Evolutionary conservation across 495 filamentous ascomycete genomes (phyloP).

Genomic region (Penicillium waksmanii): DNA sequence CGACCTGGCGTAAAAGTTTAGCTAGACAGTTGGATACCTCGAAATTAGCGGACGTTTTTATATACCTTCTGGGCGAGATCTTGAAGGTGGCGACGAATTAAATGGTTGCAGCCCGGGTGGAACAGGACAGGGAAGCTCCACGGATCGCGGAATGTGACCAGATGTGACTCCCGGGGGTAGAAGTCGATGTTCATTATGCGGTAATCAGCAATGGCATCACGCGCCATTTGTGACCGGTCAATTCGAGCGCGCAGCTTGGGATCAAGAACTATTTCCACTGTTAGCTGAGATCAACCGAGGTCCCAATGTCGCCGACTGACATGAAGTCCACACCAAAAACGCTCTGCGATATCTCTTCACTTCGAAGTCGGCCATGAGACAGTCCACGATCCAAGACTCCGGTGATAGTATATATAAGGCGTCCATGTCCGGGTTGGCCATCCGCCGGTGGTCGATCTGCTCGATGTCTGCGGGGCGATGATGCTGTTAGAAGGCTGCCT

Average conservation of each 20-base stretch:
- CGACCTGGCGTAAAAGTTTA: slow-evolving; percentile 62
- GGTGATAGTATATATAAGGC: slow-evolving; percentile 91
- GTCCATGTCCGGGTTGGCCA: slow-evolving; percentile 82
- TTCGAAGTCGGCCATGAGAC: slow-evolving; percentile 89
- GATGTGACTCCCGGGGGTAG: slow-evolving; percentile 86
- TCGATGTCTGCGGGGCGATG: slow-evolving; percentile 72
- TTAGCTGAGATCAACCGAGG: slow-evolving; percentile 22
- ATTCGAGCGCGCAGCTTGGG: slow-evolving; percentile 56
- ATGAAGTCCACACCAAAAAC: slow-evolving; percentile 83
- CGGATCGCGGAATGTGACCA: slow-evolving; percentile 90
- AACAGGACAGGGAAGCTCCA: slow-evolving; percentile 93
- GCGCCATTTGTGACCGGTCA: slow-evolving; percentile 62
- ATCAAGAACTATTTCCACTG: slow-evolving; percentile 51
- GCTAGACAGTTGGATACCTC: slow-evolving; percentile 12
- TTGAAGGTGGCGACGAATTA: slow-evolving; percentile 80
- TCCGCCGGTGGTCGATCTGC: slow-evolving; percentile 82
- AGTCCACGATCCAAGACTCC: slow-evolving; percentile 84
- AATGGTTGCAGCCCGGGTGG: slow-evolving; percentile 84
- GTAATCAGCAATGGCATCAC: slow-evolving; percentile 72
- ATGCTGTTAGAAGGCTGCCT: slow-evolving; percentile 33
- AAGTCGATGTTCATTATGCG: slow-evolving; percentile 81
- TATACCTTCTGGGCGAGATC: slow-evolving; percentile 83
- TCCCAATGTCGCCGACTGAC: slow-evolving; percentile 46
- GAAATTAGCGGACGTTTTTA: background rate
- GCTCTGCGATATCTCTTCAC: slow-evolving; percentile 72